Base-by-base conservation (phyloP, 2,329 filamentous ascomycete genomes). In the Fusarium agapanthi region DNA sequence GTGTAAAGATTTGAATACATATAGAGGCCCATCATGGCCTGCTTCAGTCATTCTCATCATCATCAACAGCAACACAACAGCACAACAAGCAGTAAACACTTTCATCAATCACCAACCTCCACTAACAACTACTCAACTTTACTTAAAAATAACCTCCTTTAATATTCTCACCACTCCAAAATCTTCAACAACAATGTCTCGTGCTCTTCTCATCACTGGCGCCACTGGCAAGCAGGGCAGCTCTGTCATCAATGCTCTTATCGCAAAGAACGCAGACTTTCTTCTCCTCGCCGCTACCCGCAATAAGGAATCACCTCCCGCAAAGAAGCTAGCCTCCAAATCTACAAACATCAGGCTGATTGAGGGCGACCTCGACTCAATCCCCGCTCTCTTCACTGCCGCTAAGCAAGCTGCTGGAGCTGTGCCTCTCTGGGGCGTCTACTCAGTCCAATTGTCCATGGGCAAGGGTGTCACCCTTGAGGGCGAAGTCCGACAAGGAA, bases 161-260 rank as follows among this genome's bases (percentile, higher is more conserved):
- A 5, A 14, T 14, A 11, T 14, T 5, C 0, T 12, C 7, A 24
- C 8, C 7, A 12, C 3, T 22, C n/a, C 5, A 32, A 26, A 1
- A 11, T 16, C 13, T n/a, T n/a, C n/a, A n/a, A 37, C 2, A 40
- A 60, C 0, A 51, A 72, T 72, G 70, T 69, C 70, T 69, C 71
- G 58, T 6, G 71, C 70, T 41, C 24, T 73, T 26, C 67, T 73
- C 22, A 50, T 73, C 16, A 72, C 64, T 4, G 69, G 69, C 13
- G 69, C 69, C 9, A 72, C 69, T 7, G 69, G 69, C 20, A 72
- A 73, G 30, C 70, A 73, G 34, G 71, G 71, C 12, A 41, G 70
- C 24, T 56, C 67, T 12, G 56, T 68, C 24, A 68, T 71, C 53
- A 55, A 68, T 1, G 63, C 71, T 5, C 70, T 73, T 5, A 18